Base-by-base conservation (phyloP, 75 land plant species). In the Pinus tabuliformis region DNA sequence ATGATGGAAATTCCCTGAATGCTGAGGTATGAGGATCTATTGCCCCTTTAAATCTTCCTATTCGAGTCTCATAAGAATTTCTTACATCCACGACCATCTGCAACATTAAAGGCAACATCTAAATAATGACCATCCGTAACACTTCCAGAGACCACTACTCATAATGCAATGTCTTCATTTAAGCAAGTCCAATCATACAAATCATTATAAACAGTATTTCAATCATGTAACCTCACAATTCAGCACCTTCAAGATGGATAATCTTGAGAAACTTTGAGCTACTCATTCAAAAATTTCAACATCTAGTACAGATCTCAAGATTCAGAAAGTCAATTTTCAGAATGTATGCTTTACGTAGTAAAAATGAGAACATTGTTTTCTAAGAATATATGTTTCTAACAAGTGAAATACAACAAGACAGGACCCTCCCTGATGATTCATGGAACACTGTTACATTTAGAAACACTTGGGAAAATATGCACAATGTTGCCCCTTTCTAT, bases 71-170 rank as follows among this genome's bases (percentile, higher is more conserved):
- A 84, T 95, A 97, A 18, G 75, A 70, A 77, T 97, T 97, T 57
- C 99, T 88, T 54, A 97, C 99, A 86, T 97, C 99, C 37, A 97
- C 88, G 24, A 95, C 89, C 80, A 97, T 83, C 99, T 97, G 85
- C 58, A 74, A 58, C 24, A 57, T 73, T 17, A 56, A 52, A 73
- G 22, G n/a, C 54, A 68, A 14, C 20, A 17, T 36, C 75, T 65
- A 57, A 49, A 17, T 58, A 9, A 54, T 17, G 59, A 30, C 42
- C 42, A 37, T 61, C 75, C 68, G 39, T 65, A n/a, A 62, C 42
- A 68, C 52, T 45, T 42, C 21, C 22, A 68, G 36, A 6, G 21
- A 42, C 49, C 52, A 42, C 52, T 33, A 39, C 42, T 16, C 42
- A 42, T 68, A 68, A 42, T 68, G 36, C 4, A 9, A 42, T 39